Evolutionary conservation across 208 protist species (phyloP).

Genomic region (Polymyxa betae): DNA sequence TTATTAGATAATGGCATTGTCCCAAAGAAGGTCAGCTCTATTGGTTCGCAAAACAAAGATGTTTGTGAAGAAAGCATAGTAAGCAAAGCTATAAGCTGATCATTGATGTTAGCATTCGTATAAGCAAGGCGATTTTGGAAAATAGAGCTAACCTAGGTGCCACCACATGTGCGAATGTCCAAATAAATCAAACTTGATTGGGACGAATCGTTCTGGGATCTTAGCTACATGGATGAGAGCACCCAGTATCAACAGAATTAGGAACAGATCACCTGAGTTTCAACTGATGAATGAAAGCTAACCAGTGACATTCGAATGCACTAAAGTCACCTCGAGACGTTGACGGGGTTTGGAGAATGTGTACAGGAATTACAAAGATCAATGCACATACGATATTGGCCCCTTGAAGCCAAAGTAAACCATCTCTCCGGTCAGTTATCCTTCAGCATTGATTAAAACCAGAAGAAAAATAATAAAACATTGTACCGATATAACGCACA

Average conservation of each 20-base stretch:
- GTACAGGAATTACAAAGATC: neutral
- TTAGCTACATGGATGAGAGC: neutral
- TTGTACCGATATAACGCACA: neutral
- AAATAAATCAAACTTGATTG: neutral
- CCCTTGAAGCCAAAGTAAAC: neutral
- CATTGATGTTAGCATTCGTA: neutral
- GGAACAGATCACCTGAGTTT: constrained; percentile 7
- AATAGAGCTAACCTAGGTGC: neutral
- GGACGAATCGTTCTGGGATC: constrained; percentile 3
- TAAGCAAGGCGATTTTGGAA: too few species aligned
- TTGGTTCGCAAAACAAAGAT: neutral
- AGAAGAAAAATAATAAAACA: neutral
- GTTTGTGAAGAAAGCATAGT: constrained; percentile 13
- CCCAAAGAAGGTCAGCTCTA: neutral
- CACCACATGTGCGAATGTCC: constrained; percentile 14
- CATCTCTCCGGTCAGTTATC: neutral
- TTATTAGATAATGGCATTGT: too few species aligned
- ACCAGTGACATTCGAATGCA: neutral
- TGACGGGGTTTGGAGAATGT: neutral
- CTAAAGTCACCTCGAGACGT: neutral
- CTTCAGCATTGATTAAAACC: neutral
- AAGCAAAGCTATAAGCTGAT: neutral
- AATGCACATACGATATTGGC: neutral
- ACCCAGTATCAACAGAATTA: neutral
- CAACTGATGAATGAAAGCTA: neutral